Percentiles rank a stretch among this genome's conserved stretches.
Evolutionary conservation across 2,329 filamentous ascomycete genomes (phyloP).

Genomic region (Ploettnerulaceae sp.): DNA sequence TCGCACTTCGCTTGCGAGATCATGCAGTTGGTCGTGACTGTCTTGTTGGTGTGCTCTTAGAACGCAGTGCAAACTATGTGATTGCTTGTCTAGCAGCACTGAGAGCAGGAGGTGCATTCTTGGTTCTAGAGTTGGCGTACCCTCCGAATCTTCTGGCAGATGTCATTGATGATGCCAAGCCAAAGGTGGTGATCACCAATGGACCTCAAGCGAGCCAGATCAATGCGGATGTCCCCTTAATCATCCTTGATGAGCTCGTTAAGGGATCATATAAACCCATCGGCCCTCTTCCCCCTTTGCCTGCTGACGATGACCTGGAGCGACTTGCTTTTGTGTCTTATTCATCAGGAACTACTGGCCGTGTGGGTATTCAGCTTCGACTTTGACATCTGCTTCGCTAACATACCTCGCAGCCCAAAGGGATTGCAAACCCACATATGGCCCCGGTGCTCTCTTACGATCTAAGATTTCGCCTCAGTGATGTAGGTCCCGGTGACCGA

Average conservation of each 20-base stretch:
- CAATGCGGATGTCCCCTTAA: conserved; percentile 56
- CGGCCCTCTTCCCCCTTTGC: conserved; percentile 41
- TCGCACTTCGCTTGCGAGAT: conserved; percentile 58
- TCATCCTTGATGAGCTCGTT: conserved; percentile 54
- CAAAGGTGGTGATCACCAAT: conserved; percentile 66
- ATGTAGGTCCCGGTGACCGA: conserved; percentile 66
- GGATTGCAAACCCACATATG: conserved; percentile 74
- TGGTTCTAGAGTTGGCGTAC: conserved; percentile 76
- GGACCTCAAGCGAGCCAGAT: conserved; percentile 60
- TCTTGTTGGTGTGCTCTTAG: conserved; percentile 70
- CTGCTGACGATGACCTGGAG: conserved; percentile 64
- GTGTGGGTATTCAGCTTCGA: conserved; percentile 31
- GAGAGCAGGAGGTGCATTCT: conserved; percentile 72
- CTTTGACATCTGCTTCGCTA: too few species aligned
- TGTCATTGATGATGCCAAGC: conserved; percentile 70
- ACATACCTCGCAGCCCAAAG: too few species aligned
- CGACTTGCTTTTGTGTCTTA: conserved; percentile 77
- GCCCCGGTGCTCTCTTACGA: conserved; percentile 71
- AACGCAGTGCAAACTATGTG: conserved; percentile 72
- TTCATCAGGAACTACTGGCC: conserved; percentile 77
- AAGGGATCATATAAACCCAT: conserved; percentile 18
- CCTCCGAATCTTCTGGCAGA: conserved; percentile 68
- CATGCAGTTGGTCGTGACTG: conserved; percentile 68
- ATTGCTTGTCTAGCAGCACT: conserved; percentile 74
- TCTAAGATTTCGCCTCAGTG: conserved; percentile 63